Evolutionary conservation across 495 filamentous ascomycete species (phyloP), one percentile per base, ranked within the genome.

Genomic region (Hypoxylon lienhwacheense): DNA sequence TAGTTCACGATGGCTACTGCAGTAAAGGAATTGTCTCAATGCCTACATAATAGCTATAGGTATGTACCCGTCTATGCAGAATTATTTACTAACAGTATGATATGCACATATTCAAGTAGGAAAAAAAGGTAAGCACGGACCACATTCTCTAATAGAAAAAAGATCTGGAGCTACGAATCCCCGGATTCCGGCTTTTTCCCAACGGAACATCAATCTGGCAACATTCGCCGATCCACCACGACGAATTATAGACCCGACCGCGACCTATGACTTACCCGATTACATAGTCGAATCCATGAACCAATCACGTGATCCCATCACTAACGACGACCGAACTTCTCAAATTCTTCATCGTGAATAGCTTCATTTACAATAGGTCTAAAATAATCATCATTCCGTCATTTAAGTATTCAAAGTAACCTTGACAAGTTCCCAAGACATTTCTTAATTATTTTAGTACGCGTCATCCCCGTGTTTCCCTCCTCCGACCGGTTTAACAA

Each of bases 261-360:
- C 46, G 52, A 54, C 49, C 51, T 62, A 49, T 47, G 40, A 25
- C 35, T 45, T 53, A 19, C 33, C 58, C 42, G 41, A 43, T 52
- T 55, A 34, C 52, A 42, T 47, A 56, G 47, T 45, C n/a, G n/a
- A n/a, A 51, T 45, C 42, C 50, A 33, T 42, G 39, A 32, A 21
- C 16, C 2, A 41, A 65, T 73, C 68, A 72, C 71, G 71, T 73
- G 71, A 73, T 62, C 33, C 20, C 15, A 14, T 33, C 32, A 25
- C 55, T 53, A 61, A 63, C 70, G 60, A 66, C 60, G 68, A 56
- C 47, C 47, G 47, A 48, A 36, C 48, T 54, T 48, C 49, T 54
- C 66, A 26, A 65, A 70, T 55, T 65, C 53, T 59, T 64, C 47
- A 53, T 61, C 61, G 54, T 41, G 62, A 65, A 65, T 55, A 63